Evolutionary conservation across 805 yeast genomes (phyloP), one percentile per base, ranked within the genome.

Genomic region (Candida railenensis): DNA sequence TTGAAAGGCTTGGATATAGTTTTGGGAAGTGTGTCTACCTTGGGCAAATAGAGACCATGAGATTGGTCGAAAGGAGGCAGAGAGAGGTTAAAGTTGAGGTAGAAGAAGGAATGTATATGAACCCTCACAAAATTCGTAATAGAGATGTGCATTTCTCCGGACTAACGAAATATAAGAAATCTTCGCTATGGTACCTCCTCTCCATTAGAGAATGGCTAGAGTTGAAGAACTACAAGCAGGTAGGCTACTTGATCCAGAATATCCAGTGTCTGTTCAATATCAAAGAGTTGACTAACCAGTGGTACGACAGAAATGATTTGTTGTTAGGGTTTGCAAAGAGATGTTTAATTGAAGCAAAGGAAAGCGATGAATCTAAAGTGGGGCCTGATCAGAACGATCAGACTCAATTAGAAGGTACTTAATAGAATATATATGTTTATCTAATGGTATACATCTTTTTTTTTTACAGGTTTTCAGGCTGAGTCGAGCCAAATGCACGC

Each of bases 131-230:
- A 44, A 53, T 80, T 15, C 22, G 46, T 3, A 55, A 58, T 3
- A 64, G 71, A 30, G 58, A 73, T 43, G 66, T 70, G 3, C 67
- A 73, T 0, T 59, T 76, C 33, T 83, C 53, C 20, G 75, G 92
- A 0, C 61, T 80, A 18, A 79, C 86, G 2, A 71, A 96, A 48
- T 65, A 65, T 43, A 75, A 97, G 45, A 89, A 89, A 59, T 81
- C 90, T 1, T 80, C 88, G 0, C 72, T 91, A 22, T 90, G 96
- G 89, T 76, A 77, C 53, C 60, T 90, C 22, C 60, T 90, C 22
- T 83, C 96, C 0, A 85, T 89, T 4, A 78, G 78, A 46, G 87
- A 86, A 58, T 82, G 96, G 86, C 47, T 62, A 12, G 48, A 50
- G 14, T 52, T 70, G 16, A 58, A 63, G 18, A 61, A 66, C 43